Conservation (phyloP, 768 basidiomycete genomes). For the Pleurotus sapidus region DNA sequence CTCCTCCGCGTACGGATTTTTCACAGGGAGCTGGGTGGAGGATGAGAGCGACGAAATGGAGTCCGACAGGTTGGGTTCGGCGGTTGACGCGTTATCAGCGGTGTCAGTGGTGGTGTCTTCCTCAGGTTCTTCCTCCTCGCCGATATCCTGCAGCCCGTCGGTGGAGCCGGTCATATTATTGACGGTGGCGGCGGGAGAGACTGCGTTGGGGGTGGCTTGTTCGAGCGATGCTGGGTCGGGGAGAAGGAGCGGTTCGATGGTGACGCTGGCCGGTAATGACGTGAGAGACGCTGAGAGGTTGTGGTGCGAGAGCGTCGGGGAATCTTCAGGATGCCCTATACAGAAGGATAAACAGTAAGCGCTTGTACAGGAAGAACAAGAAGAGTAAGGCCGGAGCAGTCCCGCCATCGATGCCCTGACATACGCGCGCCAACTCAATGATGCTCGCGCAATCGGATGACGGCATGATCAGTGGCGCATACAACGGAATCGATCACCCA, state of each 20-base stretch:
- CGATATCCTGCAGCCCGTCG: conserved; percentile 53
- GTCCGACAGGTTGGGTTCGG: too few species aligned
- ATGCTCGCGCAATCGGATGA: too few species aligned
- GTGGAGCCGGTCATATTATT: conserved; percentile 22
- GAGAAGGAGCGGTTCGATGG: conserved; percentile 53
- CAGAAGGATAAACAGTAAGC: background rate
- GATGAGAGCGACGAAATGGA: too few species aligned
- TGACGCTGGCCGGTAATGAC: conserved; percentile 15
- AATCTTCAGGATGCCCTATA: background rate
- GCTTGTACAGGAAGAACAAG: background rate
- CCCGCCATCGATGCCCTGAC: too few species aligned
- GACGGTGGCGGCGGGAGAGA: conserved; percentile 24
- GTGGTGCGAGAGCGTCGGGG: conserved; percentile 1
- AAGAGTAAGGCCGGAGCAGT: too few species aligned
- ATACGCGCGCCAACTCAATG: too few species aligned
- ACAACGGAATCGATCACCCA: too few species aligned
- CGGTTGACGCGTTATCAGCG: background rate
- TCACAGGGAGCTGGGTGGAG: background rate
- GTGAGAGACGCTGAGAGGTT: conserved; percentile 7
- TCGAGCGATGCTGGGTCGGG: conserved; percentile 23
- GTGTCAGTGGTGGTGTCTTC: conserved; percentile 23
- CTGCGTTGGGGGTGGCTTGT: conserved; percentile 30
- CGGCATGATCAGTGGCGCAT: too few species aligned
- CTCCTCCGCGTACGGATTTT: background rate
- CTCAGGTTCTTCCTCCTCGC: conserved; percentile 62